phyloP scores from a whole-genome alignment of 768 basidiomycete species.

The Pleurotus ostreatus region DNA sequence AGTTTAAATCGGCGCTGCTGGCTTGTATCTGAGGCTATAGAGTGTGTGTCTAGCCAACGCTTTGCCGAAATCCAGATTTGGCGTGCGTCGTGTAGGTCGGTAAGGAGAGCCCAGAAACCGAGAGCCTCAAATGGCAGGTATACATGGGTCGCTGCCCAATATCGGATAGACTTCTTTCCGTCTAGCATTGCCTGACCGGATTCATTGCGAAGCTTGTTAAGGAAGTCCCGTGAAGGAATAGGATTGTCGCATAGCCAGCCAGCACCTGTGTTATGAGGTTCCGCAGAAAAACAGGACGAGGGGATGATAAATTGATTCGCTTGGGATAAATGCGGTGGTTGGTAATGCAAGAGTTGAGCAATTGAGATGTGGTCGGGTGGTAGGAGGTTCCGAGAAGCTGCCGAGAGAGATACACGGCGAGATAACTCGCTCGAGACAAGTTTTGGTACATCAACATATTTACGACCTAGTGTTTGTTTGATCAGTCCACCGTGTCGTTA shows the following conservation, averaged over 20 bases:
- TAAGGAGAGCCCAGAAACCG: constrained; percentile 2
- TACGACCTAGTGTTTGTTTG: neutral
- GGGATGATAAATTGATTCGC: neutral
- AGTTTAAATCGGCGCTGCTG: neutral
- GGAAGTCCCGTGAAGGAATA: neutral
- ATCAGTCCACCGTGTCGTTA: neutral
- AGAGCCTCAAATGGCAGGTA: constrained; percentile 5
- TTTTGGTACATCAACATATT: neutral
- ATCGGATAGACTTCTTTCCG: constrained; percentile 6
- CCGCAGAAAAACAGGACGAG: neutral
- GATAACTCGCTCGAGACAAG: neutral
- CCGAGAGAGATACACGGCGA: neutral
- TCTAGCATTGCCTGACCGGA: constrained; percentile 5
- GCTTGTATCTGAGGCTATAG: neutral
- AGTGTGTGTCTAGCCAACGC: neutral
- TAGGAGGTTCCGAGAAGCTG: neutral
- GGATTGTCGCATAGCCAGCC: neutral
- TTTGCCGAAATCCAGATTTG: neutral
- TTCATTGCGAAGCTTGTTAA: neutral
- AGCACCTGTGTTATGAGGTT: neutral
- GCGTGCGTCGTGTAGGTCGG: neutral
- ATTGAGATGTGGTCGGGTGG: neutral
- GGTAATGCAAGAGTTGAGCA: neutral
- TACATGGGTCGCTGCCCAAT: neutral
- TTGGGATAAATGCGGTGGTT: neutral